Evolutionary conservation across 2,329 filamentous ascomycete species (phyloP), one percentile per base, ranked within the genome.

Genomic region (Coleophoma cylindrospora): DNA sequence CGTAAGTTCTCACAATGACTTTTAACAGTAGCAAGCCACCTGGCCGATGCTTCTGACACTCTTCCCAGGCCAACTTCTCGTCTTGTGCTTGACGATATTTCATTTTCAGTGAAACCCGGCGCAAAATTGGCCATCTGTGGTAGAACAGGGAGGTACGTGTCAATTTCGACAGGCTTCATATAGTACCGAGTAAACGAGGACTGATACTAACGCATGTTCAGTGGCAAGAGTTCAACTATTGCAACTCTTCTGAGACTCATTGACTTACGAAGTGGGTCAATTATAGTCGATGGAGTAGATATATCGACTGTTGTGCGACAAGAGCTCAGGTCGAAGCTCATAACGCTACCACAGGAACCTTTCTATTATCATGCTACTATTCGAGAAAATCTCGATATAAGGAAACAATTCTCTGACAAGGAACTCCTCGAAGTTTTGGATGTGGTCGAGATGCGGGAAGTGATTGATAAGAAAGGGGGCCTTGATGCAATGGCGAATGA

Each of bases 31-130:
- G 32, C 11, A 44, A 15, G 14, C n/a, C 19, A 41, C 17, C 15
- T n/a, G n/a, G 21, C 15, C 32, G 11, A 34, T 33, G 13, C 3
- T 34, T 10, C 41, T 44, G 13, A 44, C 27, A 44, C 21, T 44
- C 22, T 44, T 44, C 13, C 11, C 21, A 15, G 17, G 3, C 46
- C 65, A 69, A n/a, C 59, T 72, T 15, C 52, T n/a, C 50, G 40
- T 32, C 50, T 64, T 12, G 62, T 60, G 5, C 56, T 68, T 1
- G 57, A 60, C 2, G 50, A 62, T 7, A 52, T 69, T 34, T 43
- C 50, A 9, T 58, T 68, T 13, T 41, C 49, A 2, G 87, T 95
- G 47, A 86, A 86, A 34, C 59, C 70, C 0, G 74, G 74, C 0
- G 66, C 74, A 52, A 76, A 75, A 36, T 64, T 80, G 3, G 75